Evolutionary conservation across 2,329 filamentous ascomycete species (phyloP).

Genomic region (Colletotrichum tropicicola): DNA sequence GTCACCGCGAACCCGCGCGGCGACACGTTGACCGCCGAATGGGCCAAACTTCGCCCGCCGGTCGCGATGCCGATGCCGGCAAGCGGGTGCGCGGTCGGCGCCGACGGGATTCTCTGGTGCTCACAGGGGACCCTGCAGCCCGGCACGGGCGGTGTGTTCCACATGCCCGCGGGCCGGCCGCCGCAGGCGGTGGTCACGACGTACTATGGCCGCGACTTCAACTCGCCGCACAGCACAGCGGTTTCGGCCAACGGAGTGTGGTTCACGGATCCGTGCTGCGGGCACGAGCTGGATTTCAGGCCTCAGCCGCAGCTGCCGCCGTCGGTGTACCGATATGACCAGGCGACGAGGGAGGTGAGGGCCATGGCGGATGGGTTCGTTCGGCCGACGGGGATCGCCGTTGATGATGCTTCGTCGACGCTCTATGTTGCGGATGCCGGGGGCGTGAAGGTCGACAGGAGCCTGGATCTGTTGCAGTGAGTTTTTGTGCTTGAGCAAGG

Average conservation of each 20-base stretch:
- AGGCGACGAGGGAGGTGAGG: slow-evolving; percentile 48
- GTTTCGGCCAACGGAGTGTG: slow-evolving; percentile 52
- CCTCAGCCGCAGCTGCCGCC: slow-evolving; percentile 52
- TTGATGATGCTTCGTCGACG: slow-evolving; percentile 46
- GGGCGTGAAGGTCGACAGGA: slow-evolving; percentile 7
- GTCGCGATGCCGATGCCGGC: slow-evolving; percentile 53
- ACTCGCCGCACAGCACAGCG: slow-evolving; percentile 54
- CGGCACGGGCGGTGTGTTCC: slow-evolving; percentile 22
- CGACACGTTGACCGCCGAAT: slow-evolving; percentile 43
- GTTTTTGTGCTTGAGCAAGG: slow-evolving; percentile 18
- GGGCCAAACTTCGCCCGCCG: slow-evolving; percentile 53
- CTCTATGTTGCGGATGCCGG: slow-evolving; percentile 55
- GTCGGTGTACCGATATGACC: slow-evolving; percentile 58
- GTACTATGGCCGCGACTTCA: slow-evolving; percentile 56
- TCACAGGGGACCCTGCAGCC: slow-evolving; percentile 44
- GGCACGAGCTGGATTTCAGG: slow-evolving; percentile 54
- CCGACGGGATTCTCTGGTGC: slow-evolving; percentile 53
- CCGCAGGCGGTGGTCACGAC: slow-evolving; percentile 48
- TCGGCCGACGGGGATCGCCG: slow-evolving; percentile 50
- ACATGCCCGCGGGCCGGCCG: slow-evolving; percentile 30
- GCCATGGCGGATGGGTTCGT: slow-evolving; percentile 57
- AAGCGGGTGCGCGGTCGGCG: slow-evolving; percentile 53
- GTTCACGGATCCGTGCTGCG: slow-evolving; percentile 59
- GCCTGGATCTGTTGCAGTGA: slow-evolving; percentile 32
- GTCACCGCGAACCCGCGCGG: slow-evolving; percentile 38